Conservation (phyloP, 2,329 filamentous ascomycete species). For the Colletotrichum sp. region DNA sequence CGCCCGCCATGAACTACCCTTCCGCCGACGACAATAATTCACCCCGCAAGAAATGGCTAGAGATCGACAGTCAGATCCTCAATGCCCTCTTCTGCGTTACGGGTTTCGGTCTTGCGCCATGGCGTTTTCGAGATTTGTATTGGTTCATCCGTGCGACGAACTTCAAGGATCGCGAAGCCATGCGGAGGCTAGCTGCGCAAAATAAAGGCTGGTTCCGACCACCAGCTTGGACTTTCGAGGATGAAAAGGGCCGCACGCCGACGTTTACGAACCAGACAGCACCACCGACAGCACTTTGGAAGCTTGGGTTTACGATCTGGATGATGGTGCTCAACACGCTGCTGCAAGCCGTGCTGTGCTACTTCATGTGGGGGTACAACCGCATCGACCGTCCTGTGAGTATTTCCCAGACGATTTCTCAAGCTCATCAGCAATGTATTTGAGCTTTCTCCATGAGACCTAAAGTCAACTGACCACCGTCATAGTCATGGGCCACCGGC, state of each 20-base stretch:
- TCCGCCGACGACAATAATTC: conserved; percentile 21
- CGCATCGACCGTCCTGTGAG: conserved; percentile 26
- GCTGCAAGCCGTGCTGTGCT: conserved; percentile 25
- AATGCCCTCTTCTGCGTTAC: conserved; percentile 88
- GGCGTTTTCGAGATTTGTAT: conserved; percentile 45
- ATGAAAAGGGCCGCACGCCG: conserved; percentile 5
- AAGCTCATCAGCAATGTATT: not conserved
- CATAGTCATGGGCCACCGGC: conserved; percentile 23
- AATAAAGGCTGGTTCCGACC: conserved; percentile 31
- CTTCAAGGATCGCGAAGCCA: conserved; percentile 22
- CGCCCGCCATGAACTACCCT: conserved; percentile 23
- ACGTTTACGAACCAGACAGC: conserved; percentile 24
- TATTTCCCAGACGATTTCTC: not conserved
- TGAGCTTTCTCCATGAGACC: not conserved
- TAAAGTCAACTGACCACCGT: not conserved
- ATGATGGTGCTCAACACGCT: conserved; percentile 28
- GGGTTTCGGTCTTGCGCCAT: conserved; percentile 82
- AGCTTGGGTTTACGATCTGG: conserved; percentile 26
- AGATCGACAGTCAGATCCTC: conserved; percentile 20
- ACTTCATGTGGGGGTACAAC: conserved; percentile 29
- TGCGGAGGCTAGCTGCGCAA: conserved; percentile 24
- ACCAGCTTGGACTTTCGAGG: conserved; percentile 24
- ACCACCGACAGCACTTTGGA: conserved; percentile 26
- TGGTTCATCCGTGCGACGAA: conserved; percentile 21
- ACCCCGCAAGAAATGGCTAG: conserved; percentile 22